phyloP scores from a whole-genome alignment of 352 stramenopile species.

The Globisporangium cystogenes region DNA sequence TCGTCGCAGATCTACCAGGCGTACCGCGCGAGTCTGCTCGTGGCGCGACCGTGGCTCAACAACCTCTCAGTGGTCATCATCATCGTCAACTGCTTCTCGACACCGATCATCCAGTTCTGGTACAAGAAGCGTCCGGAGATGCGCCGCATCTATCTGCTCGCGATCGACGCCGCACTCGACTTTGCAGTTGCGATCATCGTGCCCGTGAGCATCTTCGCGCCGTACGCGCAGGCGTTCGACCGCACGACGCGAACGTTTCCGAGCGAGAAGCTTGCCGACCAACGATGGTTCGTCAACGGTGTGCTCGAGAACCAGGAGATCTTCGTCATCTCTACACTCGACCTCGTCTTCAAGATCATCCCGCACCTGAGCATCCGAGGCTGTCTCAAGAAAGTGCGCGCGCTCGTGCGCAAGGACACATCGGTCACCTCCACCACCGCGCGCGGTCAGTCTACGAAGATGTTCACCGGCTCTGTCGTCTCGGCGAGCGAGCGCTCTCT shows the following conservation, averaged over 20 bases:
- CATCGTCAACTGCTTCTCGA: constrained; percentile 20
- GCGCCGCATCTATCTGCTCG: constrained; percentile 3
- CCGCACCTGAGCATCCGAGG: constrained; percentile 15
- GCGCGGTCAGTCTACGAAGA: neutral
- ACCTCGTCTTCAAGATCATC: constrained; percentile 17
- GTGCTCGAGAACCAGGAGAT: constrained; percentile 16
- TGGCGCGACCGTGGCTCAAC: constrained; percentile 50
- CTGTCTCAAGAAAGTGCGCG: constrained; percentile 14
- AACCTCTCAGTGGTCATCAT: constrained; percentile 33
- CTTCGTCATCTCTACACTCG: constrained; percentile 12
- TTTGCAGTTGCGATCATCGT: constrained; percentile 10
- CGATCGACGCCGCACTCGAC: constrained; percentile 11
- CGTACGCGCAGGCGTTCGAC: constrained; percentile 9
- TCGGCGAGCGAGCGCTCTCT: neutral
- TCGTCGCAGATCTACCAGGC: constrained; percentile 34
- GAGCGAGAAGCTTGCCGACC: constrained; percentile 12
- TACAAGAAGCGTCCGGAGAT: constrained; percentile 7
- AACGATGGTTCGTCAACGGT: constrained; percentile 11
- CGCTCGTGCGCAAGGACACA: constrained; percentile 14
- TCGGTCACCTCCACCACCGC: neutral
- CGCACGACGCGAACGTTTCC: constrained; percentile 3
- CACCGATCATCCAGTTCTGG: constrained; percentile 7
- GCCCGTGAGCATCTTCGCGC: constrained; percentile 14
- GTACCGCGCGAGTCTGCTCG: constrained; percentile 33
- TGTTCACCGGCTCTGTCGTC: neutral